A percentile compares a stretch with the other conserved stretches of the same genome.
These are phyloP conservation scores for Bryoglossum gracile DNA, from an alignment of 495 filamentous ascomycete species.

Conservation along the genomic window DNA sequence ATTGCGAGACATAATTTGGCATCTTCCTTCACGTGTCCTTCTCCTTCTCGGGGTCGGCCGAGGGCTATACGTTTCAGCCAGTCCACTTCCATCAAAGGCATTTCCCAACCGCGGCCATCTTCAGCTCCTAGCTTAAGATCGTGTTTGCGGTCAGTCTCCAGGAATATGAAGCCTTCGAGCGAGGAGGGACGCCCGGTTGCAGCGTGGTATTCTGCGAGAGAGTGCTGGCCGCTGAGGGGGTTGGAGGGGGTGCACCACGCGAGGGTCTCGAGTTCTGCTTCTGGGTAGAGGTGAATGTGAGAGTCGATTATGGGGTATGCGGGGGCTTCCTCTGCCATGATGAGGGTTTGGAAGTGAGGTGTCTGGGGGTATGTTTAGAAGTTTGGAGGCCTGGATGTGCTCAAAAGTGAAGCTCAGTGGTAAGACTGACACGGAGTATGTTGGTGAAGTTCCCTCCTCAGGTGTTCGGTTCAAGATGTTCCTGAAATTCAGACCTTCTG, in stretches of 20 bases:
- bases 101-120: slow-evolving; percentile 39
- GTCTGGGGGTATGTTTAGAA: neutral
- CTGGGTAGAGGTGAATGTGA: slow-evolving; percentile 79
- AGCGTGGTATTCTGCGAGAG: slow-evolving; percentile 48
- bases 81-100: slow-evolving; percentile 64
- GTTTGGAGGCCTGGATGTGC: neutral
- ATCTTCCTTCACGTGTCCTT: slow-evolving; percentile 50
- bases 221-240: slow-evolving; percentile 54
- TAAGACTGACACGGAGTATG: too few species aligned
- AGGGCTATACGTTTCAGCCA: slow-evolving; percentile 57
- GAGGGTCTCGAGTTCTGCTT: slow-evolving; percentile 52
- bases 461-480: too few species aligned
- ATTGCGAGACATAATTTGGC: slow-evolving; percentile 52
- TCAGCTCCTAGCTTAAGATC: slow-evolving; percentile 40
- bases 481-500: too few species aligned
- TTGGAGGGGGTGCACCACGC: slow-evolving; percentile 53
- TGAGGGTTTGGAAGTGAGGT: neutral
- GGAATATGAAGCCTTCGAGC: slow-evolving; percentile 64
- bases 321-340: slow-evolving; percentile 9
- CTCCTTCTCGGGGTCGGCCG: slow-evolving; percentile 46
- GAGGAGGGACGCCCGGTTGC: slow-evolving; percentile 14
- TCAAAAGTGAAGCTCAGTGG: neutral
- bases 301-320: slow-evolving; percentile 52
- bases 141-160: slow-evolving; percentile 73
- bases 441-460: too few species aligned